A percentile compares a stretch with the other conserved stretches of the same genome.
phyloP scores from a whole-genome alignment of 2,329 filamentous ascomycete species.

The Neobulgaria alba region DNA sequence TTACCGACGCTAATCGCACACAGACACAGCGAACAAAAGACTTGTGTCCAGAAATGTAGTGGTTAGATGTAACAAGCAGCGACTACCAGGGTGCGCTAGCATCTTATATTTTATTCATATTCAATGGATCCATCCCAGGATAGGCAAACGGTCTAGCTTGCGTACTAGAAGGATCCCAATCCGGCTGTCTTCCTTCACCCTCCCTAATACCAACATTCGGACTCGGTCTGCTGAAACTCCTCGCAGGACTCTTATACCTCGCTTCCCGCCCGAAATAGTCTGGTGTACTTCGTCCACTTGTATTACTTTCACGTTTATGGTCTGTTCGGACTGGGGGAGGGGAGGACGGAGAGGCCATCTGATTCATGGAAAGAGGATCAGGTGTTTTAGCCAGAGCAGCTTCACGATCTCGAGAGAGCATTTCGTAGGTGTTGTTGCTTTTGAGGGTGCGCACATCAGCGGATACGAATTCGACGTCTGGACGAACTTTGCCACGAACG shows the following conservation, averaged over 20 bases:
- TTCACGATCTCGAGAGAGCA: conserved; percentile 48
- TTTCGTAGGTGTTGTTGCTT: conserved; percentile 68
- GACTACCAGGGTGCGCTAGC: no score
- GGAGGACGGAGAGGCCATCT: conserved; percentile 19
- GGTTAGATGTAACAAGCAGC: no score
- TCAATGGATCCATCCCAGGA: conserved; percentile 22
- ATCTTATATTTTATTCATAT: conserved; percentile 26
- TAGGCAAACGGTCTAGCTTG: conserved; percentile 16
- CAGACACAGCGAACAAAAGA: no score
- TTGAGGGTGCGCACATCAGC: conserved; percentile 60
- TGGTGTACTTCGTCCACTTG: conserved; percentile 25
- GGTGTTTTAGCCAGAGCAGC: conserved; percentile 26
- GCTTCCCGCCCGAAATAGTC: conserved; percentile 36
- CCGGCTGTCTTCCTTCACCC: not conserved
- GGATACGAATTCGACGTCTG: conserved; percentile 77
- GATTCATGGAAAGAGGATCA: conserved; percentile 17
- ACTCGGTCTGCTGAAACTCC: conserved; percentile 40
- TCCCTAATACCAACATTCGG: conserved; percentile 26
- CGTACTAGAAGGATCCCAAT: conserved; percentile 21
- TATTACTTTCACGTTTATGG: conserved; percentile 1
- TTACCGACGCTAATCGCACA: no score
- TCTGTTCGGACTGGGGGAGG: conserved; percentile 10
- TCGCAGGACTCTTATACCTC: conserved; percentile 36
- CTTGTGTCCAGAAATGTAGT: no score
- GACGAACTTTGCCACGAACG: conserved; percentile 38